Base-by-base conservation (phyloP, 2,329 filamentous ascomycete species). In the Fragosphaeria purpurea region DNA sequence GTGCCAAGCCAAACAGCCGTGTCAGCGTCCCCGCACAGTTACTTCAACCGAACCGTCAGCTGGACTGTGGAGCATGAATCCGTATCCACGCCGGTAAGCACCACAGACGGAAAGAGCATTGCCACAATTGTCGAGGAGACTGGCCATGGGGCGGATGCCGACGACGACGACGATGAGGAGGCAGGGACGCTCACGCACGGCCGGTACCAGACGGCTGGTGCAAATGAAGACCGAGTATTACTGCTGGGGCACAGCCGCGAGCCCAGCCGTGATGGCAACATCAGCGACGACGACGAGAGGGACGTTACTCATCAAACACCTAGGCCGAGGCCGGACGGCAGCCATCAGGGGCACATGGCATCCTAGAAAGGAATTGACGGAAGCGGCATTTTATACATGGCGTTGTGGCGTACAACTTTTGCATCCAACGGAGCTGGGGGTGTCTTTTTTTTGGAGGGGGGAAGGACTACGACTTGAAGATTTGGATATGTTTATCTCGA, bases 61-160 rank as follows among this genome's bases (percentile, higher is more conserved):
- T 68, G 63, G 60, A 59, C 56, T 6, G 69, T 63, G 42, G 68
- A 69, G 46, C 60, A 64, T 11, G 61, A 62, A 3, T 59, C 69
- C n/a, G 63, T 66, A 5, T 59, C 65, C 4, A 67, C 70, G 30
- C 67, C 67, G 2, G 69, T 70, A 56, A 45, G 42, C 30, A 4
- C 32, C 13, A 34, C 37, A 7, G 51, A 54, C 41, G 7, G 34
- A 5, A 41, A 47, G 3, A 31, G 39, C n/a, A 47, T 41, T 6
- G 45, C 43, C 11, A 44, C 44, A 1, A 47, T 51, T 31, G 44
- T 44, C 2, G 67, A 67, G 56, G 67, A 67, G 3, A 60, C 60
- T n/a, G 48, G 47, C 4, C 32, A 43, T 31, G 44, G 42, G 13
- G 52, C 55, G 38, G 37, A 43, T 12, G 38, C 46, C 39, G 9